A percentile compares a stretch with the other conserved stretches of the same genome.
Evolutionary conservation across 23 red algal genomes (phyloP).

Genomic region (Cyanidioschyzon merolae): DNA sequence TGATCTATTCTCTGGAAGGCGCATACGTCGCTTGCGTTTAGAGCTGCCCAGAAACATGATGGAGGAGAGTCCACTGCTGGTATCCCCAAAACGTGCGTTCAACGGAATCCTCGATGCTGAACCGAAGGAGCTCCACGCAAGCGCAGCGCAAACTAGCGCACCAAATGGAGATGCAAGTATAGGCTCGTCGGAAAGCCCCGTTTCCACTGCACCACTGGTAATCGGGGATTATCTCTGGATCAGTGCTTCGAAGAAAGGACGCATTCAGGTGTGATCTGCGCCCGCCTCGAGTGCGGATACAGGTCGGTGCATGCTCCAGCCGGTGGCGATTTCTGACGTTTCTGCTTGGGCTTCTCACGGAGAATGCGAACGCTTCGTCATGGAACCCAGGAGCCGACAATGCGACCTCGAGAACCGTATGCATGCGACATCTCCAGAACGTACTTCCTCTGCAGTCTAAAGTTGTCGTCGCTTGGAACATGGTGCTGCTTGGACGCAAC

Average conservation of each 20-base stretch:
- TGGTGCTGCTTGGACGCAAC: too few relatives aligned
- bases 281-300: too few relatives aligned
- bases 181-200: neutral
- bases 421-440: too few relatives aligned
- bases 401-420: too few relatives aligned
- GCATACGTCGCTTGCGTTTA: neutral
- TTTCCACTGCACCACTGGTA: neutral
- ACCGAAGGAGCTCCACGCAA: neutral
- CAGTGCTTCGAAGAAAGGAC: neutral
- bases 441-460: too few relatives aligned
- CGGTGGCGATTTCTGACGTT: too few relatives aligned
- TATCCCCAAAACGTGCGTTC: neutral
- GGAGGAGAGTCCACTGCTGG: neutral
- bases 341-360: too few relatives aligned
- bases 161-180: neutral
- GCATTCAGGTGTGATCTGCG: neutral
- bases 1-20: neutral
- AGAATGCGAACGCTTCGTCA: too few relatives aligned
- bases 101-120: neutral
- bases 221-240: slow-evolving; percentile 5
- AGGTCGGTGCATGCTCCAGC: neutral
- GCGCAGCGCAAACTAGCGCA: neutral
- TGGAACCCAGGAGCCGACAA: too few relatives aligned
- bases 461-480: too few relatives aligned
- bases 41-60: neutral